Conservation (phyloP, 2,329 filamentous ascomycete genomes). For the Fusarium lateritium region DNA sequence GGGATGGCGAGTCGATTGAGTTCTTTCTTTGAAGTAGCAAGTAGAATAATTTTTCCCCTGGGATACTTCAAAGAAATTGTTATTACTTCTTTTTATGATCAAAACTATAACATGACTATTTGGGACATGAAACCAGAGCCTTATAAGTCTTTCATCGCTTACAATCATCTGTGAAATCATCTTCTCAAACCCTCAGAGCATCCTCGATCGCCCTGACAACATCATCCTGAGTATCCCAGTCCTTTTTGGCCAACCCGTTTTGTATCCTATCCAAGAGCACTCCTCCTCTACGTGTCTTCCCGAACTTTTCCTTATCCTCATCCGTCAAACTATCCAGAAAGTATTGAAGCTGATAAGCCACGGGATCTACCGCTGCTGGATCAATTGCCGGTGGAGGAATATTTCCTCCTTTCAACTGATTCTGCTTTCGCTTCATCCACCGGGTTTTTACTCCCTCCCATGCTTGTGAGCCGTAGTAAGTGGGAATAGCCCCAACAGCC, state of each 20-base stretch:
- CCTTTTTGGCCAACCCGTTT: background rate
- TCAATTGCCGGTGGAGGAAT: background rate
- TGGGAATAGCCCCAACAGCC: background rate
- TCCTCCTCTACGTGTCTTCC: background rate
- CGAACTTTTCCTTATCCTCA: background rate
- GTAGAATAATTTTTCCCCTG: too few relatives aligned
- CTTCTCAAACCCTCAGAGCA: too few relatives aligned
- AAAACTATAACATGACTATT: too few relatives aligned
- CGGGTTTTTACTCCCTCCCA: fast-evolving
- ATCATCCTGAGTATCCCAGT: background rate
- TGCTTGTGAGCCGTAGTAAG: too few relatives aligned
- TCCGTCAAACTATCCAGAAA: background rate
- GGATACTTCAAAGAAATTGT: too few relatives aligned
- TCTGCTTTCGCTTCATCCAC: background rate
- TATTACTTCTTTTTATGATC: too few relatives aligned
- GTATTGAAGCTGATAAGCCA: background rate
- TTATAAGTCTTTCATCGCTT: too few relatives aligned
- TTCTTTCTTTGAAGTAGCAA: too few relatives aligned
- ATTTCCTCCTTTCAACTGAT: background rate
- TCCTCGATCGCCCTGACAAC: background rate
- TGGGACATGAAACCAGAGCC: too few relatives aligned
- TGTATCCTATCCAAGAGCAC: background rate
- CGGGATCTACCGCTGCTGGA: background rate
- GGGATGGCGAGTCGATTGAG: too few relatives aligned
- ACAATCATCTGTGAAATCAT: too few relatives aligned